phyloP scores from a whole-genome alignment of 192 early-diverging fungal species.

The Linnemannia elongata region DNA sequence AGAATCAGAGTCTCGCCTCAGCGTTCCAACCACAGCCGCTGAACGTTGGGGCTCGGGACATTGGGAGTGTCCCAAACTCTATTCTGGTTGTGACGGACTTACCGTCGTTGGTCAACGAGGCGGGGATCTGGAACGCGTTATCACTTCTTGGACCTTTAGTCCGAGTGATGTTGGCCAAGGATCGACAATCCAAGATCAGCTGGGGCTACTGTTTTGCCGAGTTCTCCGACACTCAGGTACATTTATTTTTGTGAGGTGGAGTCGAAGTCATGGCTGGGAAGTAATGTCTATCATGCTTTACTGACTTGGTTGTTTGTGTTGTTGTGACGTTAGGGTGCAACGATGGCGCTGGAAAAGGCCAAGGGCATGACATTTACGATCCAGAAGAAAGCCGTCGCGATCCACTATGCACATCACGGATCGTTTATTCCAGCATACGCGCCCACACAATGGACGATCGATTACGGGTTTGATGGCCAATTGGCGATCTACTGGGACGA shows the following conservation, averaged over 20 bases:
- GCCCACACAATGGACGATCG: slow-evolving; percentile 69
- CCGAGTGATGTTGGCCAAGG: slow-evolving; percentile 68
- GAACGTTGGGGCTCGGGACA: slow-evolving; percentile 74
- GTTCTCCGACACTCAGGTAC: slow-evolving; percentile 64
- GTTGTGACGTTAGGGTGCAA: slow-evolving; percentile 40
- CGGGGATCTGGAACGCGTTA: slow-evolving; percentile 59
- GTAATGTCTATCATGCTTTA: neutral
- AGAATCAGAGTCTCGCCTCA: neutral
- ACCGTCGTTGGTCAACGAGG: slow-evolving; percentile 72
- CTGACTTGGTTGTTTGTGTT: neutral
- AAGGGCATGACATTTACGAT: slow-evolving; percentile 49
- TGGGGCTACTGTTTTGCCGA: slow-evolving; percentile 78
- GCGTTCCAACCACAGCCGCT: slow-evolving; percentile 27
- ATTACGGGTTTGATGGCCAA: slow-evolving; percentile 47
- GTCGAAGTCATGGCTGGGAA: neutral
- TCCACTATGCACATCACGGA: slow-evolving; percentile 68
- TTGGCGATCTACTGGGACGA: slow-evolving; percentile 75
- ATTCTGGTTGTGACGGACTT: slow-evolving; percentile 72
- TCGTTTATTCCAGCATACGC: slow-evolving; percentile 75
- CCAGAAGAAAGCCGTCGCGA: slow-evolving; percentile 56
- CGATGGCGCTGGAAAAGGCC: slow-evolving; percentile 43
- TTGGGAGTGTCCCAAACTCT: slow-evolving; percentile 62
- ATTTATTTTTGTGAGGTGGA: neutral
- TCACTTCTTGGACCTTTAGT: slow-evolving; percentile 39
- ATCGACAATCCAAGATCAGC: slow-evolving; percentile 68